These are phyloP conservation scores for Rhexocercosporidium sp. DNA, from an alignment of 2,329 filamentous ascomycete species.

Conservation along the genomic window DNA sequence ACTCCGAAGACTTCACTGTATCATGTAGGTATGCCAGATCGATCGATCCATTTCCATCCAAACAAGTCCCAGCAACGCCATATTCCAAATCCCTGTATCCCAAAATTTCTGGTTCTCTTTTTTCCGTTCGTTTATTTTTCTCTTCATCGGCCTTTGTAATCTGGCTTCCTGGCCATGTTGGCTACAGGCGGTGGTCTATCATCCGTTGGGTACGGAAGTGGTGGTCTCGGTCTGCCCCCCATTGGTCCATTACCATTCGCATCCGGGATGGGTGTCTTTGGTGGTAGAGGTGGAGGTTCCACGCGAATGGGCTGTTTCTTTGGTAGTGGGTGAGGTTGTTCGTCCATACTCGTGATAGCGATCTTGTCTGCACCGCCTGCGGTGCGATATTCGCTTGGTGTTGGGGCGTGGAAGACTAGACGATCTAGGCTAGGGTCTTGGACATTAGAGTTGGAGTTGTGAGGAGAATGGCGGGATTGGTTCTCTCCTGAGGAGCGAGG, in stretches of 20 bases:
- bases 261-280: constrained; percentile 75
- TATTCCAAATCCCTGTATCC: not conserved
- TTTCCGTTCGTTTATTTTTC: not conserved
- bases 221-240: constrained; percentile 32
- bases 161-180: constrained; percentile 84
- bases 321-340: constrained; percentile 52
- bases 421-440: constrained; percentile 47
- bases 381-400: constrained; percentile 62
- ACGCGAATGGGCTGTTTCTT: constrained; percentile 36
- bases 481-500: constrained; percentile 32
- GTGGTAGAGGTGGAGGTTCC: constrained; percentile 74
- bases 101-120: not conserved
- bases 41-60: not conserved
- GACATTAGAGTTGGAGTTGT: constrained; percentile 42
- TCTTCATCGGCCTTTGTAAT: constrained; percentile 33
- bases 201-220: constrained; percentile 74
- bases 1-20: not conserved
- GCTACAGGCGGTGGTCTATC: constrained; percentile 83
- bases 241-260: constrained; percentile 38
- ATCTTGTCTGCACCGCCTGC: constrained; percentile 71
- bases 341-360: constrained; percentile 64
- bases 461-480: constrained; percentile 44
- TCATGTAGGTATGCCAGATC: not conserved
- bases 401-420: constrained; percentile 60
- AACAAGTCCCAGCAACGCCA: not conserved